Evolutionary conservation across 106 monocot genomes (phyloP).

Genomic region (Dendrobium huoshanense): DNA sequence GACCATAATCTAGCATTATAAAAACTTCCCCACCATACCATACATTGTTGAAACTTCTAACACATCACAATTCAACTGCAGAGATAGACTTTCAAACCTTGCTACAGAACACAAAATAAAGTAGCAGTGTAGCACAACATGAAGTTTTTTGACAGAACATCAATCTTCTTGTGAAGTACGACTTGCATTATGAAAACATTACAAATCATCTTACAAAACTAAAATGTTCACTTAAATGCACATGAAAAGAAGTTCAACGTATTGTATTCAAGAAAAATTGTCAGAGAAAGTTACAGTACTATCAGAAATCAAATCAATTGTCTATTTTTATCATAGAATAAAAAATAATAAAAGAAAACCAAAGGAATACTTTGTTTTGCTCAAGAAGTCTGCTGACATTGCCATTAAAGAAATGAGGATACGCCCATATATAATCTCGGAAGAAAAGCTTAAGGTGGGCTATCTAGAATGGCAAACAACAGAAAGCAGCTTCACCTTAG

Average conservation of each 20-base stretch:
- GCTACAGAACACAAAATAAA: background rate
- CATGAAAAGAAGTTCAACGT: background rate
- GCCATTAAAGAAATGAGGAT: background rate
- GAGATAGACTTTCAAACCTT: background rate
- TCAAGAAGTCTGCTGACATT: background rate
- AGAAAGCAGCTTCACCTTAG: slow-evolving; percentile 37
- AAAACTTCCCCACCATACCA: background rate
- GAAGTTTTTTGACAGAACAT: background rate
- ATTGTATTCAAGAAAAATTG: background rate
- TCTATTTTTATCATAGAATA: background rate
- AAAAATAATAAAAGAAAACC: background rate
- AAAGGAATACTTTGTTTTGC: background rate
- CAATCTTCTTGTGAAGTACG: background rate
- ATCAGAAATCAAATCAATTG: background rate
- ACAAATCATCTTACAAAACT: background rate
- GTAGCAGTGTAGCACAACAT: background rate
- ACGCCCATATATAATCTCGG: background rate
- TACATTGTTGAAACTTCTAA: background rate
- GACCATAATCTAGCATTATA: background rate
- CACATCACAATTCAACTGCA: background rate
- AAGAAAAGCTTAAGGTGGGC: background rate
- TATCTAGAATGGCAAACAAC: background rate
- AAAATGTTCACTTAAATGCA: background rate
- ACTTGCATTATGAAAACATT: background rate
- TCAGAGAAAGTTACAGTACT: background rate